Evolutionary conservation across 2,329 filamentous ascomycete species (phyloP).

Genomic region (Cladorrhinum sp.): DNA sequence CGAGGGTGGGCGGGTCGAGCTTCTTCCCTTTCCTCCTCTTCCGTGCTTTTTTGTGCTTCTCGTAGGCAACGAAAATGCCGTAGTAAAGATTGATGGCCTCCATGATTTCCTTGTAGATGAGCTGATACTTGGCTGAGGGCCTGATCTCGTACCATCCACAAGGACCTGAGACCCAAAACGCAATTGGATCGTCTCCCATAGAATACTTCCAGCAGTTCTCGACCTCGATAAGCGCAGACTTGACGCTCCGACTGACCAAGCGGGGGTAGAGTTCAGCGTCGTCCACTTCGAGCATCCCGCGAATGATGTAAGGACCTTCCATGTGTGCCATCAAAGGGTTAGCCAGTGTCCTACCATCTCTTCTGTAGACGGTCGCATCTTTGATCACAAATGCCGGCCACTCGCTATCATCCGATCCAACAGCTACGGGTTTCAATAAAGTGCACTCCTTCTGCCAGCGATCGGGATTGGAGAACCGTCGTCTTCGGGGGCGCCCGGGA

Average conservation of each 20-base stretch:
- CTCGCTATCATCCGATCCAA: slow-evolving; percentile 40
- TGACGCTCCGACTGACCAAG: slow-evolving; percentile 34
- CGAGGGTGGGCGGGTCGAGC: slow-evolving; percentile 28
- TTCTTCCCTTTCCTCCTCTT: slow-evolving; percentile 35
- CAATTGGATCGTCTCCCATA: slow-evolving; percentile 51
- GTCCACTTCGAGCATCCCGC: slow-evolving; percentile 55
- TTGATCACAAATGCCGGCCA: slow-evolving; percentile 62
- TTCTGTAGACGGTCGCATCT: slow-evolving; percentile 57
- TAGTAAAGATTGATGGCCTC: slow-evolving; percentile 65
- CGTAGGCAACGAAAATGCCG: slow-evolving; percentile 57
- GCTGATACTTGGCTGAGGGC: slow-evolving; percentile 55
- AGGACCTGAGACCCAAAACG: slow-evolving; percentile 61
- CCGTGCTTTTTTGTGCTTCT: slow-evolving; percentile 31
- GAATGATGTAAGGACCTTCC: slow-evolving; percentile 59
- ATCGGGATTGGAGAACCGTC: slow-evolving; percentile 46
- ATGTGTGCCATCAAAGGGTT: slow-evolving; percentile 60
- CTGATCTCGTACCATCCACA: slow-evolving; percentile 68
- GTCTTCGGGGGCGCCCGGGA: slow-evolving; percentile 31
- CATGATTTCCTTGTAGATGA: slow-evolving; percentile 57
- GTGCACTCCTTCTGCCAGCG: slow-evolving; percentile 38
- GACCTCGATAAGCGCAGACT: slow-evolving; percentile 50
- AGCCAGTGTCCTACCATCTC: slow-evolving; percentile 51
- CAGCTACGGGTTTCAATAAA: slow-evolving; percentile 36
- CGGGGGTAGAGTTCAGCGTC: slow-evolving; percentile 42
- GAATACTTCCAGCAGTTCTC: slow-evolving; percentile 48